Conservation (phyloP, 192 early-diverging fungal species). For the Coemansia sp. region DNA sequence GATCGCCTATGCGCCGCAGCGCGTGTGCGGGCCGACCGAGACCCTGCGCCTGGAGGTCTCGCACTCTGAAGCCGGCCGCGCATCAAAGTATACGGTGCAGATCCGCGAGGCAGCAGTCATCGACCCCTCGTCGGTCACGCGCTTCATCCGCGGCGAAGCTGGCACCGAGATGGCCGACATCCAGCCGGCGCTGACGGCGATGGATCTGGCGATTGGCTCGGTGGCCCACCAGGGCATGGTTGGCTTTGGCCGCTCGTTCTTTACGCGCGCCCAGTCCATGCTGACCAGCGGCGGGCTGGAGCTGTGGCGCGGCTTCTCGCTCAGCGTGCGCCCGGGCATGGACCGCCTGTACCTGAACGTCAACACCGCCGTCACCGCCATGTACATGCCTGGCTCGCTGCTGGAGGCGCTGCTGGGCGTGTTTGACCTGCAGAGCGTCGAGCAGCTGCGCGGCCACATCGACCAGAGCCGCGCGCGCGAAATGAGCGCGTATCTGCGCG, state of each 20-base stretch:
- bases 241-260: conserved; percentile 88
- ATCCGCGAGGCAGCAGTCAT: conserved; percentile 61
- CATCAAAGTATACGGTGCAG: conserved; percentile 59
- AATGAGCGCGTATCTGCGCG: conserved; percentile 49
- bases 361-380: conserved; percentile 70
- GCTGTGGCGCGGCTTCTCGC: conserved; percentile 93
- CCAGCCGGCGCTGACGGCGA: conserved; percentile 59
- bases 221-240: conserved; percentile 74
- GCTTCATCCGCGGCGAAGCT: conserved; percentile 24
- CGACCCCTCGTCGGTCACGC: conserved; percentile 48
- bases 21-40: conserved; percentile 68
- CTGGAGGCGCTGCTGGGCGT: conserved; percentile 70
- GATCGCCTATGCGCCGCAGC: conserved; percentile 78
- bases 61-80: conserved; percentile 29
- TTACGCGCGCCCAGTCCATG: conserved; percentile 65
- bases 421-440: conserved; percentile 55
- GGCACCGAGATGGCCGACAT: conserved; percentile 21
- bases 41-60: conserved; percentile 59
- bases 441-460: conserved; percentile 37
- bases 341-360: conserved; percentile 74
- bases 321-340: conserved; percentile 75
- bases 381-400: conserved; percentile 67
- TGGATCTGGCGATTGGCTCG: conserved; percentile 84
- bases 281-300: conserved; percentile 71
- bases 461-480: conserved; percentile 10